Base-by-base conservation (phyloP, 805 yeast genomes). In the Lipomyces yamanashiensis region DNA sequence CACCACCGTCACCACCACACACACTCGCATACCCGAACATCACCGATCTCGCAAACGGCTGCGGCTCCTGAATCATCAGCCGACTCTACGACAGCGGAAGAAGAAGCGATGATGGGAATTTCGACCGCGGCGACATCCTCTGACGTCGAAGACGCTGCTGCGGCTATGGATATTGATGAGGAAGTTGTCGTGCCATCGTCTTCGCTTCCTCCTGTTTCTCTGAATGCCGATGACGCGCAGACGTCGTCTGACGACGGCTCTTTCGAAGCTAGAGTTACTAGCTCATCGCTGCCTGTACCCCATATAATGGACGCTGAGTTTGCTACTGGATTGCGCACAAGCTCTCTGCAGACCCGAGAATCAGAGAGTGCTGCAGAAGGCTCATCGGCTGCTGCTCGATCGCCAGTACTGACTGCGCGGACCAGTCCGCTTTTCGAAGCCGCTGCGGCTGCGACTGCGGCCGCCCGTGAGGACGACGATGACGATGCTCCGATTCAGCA, bases 1-100 rank as follows among this genome's bases (percentile, higher is more conserved):
- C 67, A 67, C 49, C 69, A 61, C 33, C 53, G 51, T 44, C 64
- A 67, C 49, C 55, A 44, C 8, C 67, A 63, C 52, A 47, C 55
- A 13, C 68, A 63, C 53, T 52, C 57, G 19, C 49, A 36, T 44
- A 19, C 60, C n/a, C 37, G 61, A 1, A 10, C 59, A 36, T 47
- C 39, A 33, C 33, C 55, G 6, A 28, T n/a, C 7, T 19, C 21
- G 4, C 55, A 40, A 23, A 2, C 47, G 9, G 48, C 19, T 8
- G 13, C 48, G 5, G 37, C 48, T 39, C 33, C 33, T 21, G 59
- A n/a, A 8, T 47, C 59, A 19, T 39, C 53, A 33, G 23, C 59
- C 7, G 52, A 44, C 12, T n/a, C 33, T 12, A 48, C 51, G 1
- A 54, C 33, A 5, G 45, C 41, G 44, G 52, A 56, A 12, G 54